Conservation (phyloP, 345 rosid species). For the Gossypium turneri region DNA sequence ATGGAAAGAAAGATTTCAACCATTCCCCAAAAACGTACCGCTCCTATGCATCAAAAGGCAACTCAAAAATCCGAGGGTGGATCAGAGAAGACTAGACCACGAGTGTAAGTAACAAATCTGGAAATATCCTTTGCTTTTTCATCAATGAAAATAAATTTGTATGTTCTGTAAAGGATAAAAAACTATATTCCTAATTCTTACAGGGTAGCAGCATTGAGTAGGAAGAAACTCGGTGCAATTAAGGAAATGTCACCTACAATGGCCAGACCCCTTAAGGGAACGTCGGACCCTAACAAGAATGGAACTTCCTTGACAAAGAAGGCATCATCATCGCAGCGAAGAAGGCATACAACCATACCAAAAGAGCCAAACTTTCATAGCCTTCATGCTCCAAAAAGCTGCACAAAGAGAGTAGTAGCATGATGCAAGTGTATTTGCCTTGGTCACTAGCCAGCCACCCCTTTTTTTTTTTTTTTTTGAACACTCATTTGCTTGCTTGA, state of each 20-base stretch:
- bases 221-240: conserved; percentile 31
- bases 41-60: conserved; percentile 24
- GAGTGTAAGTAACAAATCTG: conserved; percentile 27
- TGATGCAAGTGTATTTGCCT: not conserved
- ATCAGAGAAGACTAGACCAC: conserved; percentile 33
- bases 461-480: conserved; percentile 44
- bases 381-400: conserved; percentile 65
- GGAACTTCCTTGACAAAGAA: conserved; percentile 25
- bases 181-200: conserved; percentile 13
- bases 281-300: conserved; percentile 14
- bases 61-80: conserved; percentile 20
- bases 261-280: conserved; percentile 22
- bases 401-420: conserved; percentile 40
- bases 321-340: conserved; percentile 38
- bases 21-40: conserved; percentile 23
- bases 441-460: conserved; percentile 26
- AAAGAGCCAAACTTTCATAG: conserved; percentile 63
- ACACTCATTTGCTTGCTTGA: conserved; percentile 7
- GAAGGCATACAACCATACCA: conserved; percentile 43
- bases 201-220: conserved; percentile 35
- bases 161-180: not conserved
- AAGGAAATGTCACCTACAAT: conserved; percentile 30
- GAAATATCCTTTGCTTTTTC: not conserved
- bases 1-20: conserved; percentile 20
- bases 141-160: not conserved